These are phyloP conservation scores for Dryas octopetala DNA, from an alignment of 306 rosid species.

Conservation along the genomic window DNA sequence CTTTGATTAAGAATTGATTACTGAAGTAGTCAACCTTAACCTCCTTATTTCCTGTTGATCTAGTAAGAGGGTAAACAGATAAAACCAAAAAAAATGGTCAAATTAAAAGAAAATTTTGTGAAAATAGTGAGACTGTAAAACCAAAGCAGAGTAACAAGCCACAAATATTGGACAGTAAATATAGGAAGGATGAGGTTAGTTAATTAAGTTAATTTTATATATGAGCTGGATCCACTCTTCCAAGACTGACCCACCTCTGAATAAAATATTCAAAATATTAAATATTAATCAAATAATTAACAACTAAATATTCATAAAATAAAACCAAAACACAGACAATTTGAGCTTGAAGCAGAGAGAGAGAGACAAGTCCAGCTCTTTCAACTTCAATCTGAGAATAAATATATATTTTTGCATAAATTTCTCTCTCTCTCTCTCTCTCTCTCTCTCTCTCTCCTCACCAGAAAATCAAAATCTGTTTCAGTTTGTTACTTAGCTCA, in stretches of 20 bases:
- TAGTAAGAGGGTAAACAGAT: background rate
- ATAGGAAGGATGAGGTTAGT: constrained; percentile 38
- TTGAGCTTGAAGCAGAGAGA: constrained; percentile 44
- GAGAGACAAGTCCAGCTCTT: constrained; percentile 35
- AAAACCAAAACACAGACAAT: constrained; percentile 27
- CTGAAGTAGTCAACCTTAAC: background rate
- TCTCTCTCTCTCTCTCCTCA: background rate
- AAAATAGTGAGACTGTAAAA: background rate
- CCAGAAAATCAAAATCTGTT: constrained; percentile 25
- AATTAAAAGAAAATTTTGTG: background rate
- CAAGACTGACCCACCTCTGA: constrained; percentile 54
- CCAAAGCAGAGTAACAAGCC: constrained; percentile 2
- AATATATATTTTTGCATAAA: constrained; percentile 10
- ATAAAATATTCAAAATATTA: constrained; percentile 31
- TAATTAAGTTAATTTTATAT: constrained; percentile 29
- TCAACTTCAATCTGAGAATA: constrained; percentile 36
- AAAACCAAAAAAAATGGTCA: no score
- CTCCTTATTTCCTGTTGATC: background rate
- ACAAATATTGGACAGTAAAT: constrained; percentile 27
- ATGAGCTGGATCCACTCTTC: constrained; percentile 96
- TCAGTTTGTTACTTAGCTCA: constrained; percentile 27
- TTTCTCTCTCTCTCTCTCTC: background rate
- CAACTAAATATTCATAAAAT: background rate
- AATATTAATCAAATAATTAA: constrained; percentile 19
- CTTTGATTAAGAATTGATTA: background rate